phyloP scores from a whole-genome alignment of 2,329 filamentous ascomycete species.

The Sporothrix euskadiensis region DNA sequence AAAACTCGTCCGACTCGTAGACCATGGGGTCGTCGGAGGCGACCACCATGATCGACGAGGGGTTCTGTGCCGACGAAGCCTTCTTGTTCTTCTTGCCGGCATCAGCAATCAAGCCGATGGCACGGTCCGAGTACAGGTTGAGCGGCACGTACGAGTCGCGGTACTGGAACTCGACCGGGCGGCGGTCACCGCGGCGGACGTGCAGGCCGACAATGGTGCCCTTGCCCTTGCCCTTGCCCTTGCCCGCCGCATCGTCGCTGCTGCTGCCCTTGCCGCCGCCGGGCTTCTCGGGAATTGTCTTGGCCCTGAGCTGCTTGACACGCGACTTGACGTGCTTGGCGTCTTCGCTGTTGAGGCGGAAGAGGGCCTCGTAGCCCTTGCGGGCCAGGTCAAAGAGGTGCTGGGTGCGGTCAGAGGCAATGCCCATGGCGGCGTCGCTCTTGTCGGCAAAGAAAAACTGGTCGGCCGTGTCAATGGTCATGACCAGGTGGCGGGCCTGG shows the following conservation, averaged over 20 bases:
- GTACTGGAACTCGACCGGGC: conserved; percentile 76
- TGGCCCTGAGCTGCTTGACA: conserved; percentile 55
- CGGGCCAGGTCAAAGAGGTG: conserved; percentile 67
- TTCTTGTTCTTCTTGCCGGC: conserved; percentile 27
- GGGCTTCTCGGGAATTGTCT: conserved; percentile 42
- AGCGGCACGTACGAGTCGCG: conserved; percentile 75
- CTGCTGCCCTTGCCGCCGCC: conserved; percentile 36
- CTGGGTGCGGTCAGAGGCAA: conserved; percentile 5
- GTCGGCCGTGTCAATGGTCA: conserved; percentile 66
- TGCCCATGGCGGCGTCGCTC: conserved; percentile 43
- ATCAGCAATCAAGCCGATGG: conserved; percentile 55
- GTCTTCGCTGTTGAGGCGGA: conserved; percentile 67
- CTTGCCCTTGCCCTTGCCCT: conserved; percentile 48
- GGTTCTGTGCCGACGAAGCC: neutral
- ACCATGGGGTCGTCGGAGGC: conserved; percentile 82
- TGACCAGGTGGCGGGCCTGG: conserved; percentile 70
- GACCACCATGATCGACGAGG: conserved; percentile 57
- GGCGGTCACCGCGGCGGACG: conserved; percentile 75
- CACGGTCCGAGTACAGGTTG: conserved; percentile 64
- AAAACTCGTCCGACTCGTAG: conserved; percentile 65
- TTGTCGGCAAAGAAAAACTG: conserved; percentile 58
- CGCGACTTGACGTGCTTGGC: conserved; percentile 63
- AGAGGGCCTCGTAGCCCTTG: conserved; percentile 71
- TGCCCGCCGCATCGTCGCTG: conserved; percentile 43
- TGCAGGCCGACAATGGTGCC: conserved; percentile 69